Conservation (phyloP, 345 rosid species). For the Fremontodendron californicum region DNA sequence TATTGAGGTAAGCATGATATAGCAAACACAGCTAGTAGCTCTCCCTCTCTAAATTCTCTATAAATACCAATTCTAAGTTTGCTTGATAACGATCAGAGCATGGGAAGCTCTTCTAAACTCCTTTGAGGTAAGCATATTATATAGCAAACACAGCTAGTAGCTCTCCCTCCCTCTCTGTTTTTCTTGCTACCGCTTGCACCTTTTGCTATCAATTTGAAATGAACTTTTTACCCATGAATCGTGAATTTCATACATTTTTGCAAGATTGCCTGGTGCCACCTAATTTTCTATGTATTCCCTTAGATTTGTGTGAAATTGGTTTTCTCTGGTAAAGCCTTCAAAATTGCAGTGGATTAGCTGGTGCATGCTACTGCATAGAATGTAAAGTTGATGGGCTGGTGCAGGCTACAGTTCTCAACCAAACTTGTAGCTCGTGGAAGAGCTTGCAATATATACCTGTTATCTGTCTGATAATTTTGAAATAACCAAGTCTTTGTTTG, state of each 20-base stretch:
- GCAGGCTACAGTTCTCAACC: neutral
- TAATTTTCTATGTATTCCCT: neutral
- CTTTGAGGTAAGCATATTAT: neutral
- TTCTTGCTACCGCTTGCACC: neutral
- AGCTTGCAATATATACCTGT: neutral
- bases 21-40: neutral
- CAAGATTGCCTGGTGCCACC: neutral
- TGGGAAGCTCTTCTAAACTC: neutral
- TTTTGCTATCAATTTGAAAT: neutral
- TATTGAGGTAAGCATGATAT: neutral
- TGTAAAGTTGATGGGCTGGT: neutral
- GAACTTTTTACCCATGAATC: neutral
- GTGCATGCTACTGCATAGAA: neutral
- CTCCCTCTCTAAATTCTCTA: too few species aligned
- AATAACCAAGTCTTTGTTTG: neutral
- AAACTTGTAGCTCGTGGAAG: neutral
- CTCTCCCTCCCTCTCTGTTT: neutral
- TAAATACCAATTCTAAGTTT: too few species aligned
- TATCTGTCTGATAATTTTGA: neutral
- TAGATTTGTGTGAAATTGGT: neutral
- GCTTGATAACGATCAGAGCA: neutral
- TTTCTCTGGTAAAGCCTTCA: neutral
- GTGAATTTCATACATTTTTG: neutral
- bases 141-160: neutral
- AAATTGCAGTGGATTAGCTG: neutral